These are phyloP conservation scores for Aspergillus melleus DNA, from an alignment of 2,329 filamentous ascomycete species.

Conservation along the genomic window DNA sequence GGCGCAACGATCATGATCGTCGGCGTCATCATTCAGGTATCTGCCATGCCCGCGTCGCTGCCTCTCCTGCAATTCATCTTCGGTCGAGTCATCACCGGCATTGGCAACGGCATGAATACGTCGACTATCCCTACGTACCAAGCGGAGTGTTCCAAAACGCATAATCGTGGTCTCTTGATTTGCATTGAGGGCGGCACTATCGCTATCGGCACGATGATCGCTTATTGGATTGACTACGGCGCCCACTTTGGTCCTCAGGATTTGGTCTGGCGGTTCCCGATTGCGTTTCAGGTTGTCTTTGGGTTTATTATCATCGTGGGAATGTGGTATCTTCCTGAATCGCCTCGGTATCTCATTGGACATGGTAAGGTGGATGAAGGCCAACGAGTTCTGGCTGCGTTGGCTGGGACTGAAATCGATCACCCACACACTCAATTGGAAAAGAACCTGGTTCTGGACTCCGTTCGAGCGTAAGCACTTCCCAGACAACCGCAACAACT, in stretches of 20 bases:
- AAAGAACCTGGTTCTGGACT: constrained; percentile 13
- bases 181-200: constrained; percentile 21
- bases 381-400: constrained; percentile 9
- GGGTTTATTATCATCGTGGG: constrained; percentile 19
- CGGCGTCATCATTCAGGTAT: constrained; percentile 18
- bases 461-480: constrained; percentile 12
- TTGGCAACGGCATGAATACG: constrained; percentile 22
- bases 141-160: constrained; percentile 20
- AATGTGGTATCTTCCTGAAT: constrained; percentile 18
- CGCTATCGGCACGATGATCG: constrained; percentile 16
- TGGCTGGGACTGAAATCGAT: constrained; percentile 12
- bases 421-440: constrained; percentile 13
- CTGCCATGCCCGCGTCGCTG: constrained; percentile 13
- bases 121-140: constrained; percentile 22
- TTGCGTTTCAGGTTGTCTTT: constrained; percentile 19
- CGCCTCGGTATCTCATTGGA: constrained; percentile 19
- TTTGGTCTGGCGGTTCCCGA: constrained; percentile 20
- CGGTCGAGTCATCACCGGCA: constrained; percentile 21
- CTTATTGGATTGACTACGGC: constrained; percentile 22
- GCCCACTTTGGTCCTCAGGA: constrained; percentile 12
- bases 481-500: neutral
- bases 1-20: constrained; percentile 19
- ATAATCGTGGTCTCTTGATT: constrained; percentile 19
- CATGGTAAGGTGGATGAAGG: constrained; percentile 17
- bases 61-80: constrained; percentile 21